Percentiles rank a stretch among this genome's conserved stretches.
Conservation (phyloP, 768 basidiomycete species). For the Mycena galopus region DNA sequence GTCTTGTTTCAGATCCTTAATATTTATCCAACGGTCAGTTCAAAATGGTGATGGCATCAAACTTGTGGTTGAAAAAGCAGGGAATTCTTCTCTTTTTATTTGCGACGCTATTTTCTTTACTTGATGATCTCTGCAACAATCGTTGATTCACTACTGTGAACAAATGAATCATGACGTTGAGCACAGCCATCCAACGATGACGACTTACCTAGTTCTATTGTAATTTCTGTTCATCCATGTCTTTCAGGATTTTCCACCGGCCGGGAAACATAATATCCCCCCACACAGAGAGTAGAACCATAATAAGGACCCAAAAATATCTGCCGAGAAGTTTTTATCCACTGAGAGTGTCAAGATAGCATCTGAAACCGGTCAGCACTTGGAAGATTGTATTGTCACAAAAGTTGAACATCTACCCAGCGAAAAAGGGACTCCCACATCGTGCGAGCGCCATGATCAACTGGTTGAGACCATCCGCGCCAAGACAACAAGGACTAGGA, state of each 20-base stretch:
- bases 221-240: neutral
- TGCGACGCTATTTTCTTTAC: no score
- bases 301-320: constrained; percentile 1
- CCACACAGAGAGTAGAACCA: neutral
- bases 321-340: neutral
- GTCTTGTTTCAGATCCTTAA: no score
- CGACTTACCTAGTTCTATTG: no score
- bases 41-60: no score
- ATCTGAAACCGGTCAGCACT: neutral
- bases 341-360: neutral
- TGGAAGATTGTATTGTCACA: no score
- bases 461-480: constrained; percentile 70
- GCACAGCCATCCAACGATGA: no score
- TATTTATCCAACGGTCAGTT: no score
- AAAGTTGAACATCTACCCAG: constrained; percentile 54
- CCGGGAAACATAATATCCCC: neutral
- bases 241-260: neutral
- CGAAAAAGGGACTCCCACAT: constrained; percentile 66
- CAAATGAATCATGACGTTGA: no score
- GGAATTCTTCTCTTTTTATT: no score
- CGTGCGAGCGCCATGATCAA: constrained; percentile 69
- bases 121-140: no score
- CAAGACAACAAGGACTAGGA: constrained; percentile 63
- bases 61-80: no score
- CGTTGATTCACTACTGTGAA: no score